Base-by-base conservation (phyloP, 2,329 filamentous ascomycete genomes). In the Ophioceras dolichostomum region DNA sequence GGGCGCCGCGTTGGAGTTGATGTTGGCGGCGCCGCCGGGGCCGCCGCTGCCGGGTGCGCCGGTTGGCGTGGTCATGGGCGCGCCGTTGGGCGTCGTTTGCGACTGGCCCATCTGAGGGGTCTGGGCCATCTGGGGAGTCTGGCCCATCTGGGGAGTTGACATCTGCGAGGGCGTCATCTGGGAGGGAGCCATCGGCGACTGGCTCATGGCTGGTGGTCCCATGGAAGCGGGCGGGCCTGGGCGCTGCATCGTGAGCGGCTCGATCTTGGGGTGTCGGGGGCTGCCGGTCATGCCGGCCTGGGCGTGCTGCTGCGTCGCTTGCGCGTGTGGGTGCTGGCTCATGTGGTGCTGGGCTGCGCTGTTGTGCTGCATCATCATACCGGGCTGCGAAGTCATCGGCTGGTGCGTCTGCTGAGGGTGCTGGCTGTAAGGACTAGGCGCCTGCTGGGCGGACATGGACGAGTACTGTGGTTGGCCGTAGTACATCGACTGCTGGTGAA, bases 1-100 rank as follows among this genome's bases (percentile, higher is more conserved):
- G 6, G 91, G 91, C 1, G 91, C 91, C 26, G 89, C 87, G 52
- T 88, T 94, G 10, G 87, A 80, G 55, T 91, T 94, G 22, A 86
- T 73, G 17, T 76, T 79, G 5, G 59, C 60, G 20, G 64, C 50
- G 4, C 21, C 22, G 12, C 22, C 22, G 22, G 22, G 22, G n/a
- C n/a, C n/a, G 16, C 34, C 34, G 26, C 34, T 36, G 24, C 34
- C 34, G 35, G 63, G 63, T n/a, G n/a, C n/a, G 45, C 56, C 58
- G 48, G 60, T 64, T 40, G 61, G 61, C n/a, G 62, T 67, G 24
- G 63, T 63, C 41, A 60, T 54, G 37, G 55, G 62, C 34, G 45
- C 58, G 4, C 62, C 61, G 43, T 67, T 38, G 39, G 65, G 62
- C 18, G 53, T 43, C 34, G 48, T 48, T 8, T 39, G 38, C 13